phyloP scores from a whole-genome alignment of 2,329 filamentous ascomycete genomes.

The Cercospora canescens region DNA sequence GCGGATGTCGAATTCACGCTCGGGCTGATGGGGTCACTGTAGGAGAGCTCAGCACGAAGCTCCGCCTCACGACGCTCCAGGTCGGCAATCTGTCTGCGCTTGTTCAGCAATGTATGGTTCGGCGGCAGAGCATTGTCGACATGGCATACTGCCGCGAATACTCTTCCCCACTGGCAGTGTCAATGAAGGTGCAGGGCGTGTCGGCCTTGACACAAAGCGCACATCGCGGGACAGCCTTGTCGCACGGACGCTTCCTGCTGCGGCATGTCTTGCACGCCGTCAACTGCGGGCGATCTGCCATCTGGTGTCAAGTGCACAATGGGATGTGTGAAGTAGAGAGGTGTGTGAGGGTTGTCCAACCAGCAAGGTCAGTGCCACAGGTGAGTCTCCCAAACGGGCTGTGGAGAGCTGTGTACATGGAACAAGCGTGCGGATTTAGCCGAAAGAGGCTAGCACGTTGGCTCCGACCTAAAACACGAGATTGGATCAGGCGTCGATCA shows the following conservation, averaged over 20 bases:
- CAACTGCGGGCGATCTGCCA: slow-evolving; percentile 5
- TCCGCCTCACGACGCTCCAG: slow-evolving; percentile 14
- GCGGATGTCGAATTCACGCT: not conserved
- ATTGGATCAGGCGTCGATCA: slow-evolving; percentile 5
- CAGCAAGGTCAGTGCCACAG: not conserved
- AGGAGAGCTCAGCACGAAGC: slow-evolving; percentile 1
- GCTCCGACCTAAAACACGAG: not conserved
- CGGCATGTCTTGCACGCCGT: slow-evolving; percentile 18
- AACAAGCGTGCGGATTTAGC: not conserved
- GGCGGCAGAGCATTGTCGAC: not conserved
- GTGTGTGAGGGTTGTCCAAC: not conserved
- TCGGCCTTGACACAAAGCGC: slow-evolving; percentile 15
- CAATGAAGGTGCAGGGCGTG: slow-evolving; percentile 18
- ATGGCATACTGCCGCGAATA: slow-evolving; percentile 20
- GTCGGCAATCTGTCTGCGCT: slow-evolving; percentile 10
- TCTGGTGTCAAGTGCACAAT: not conserved
- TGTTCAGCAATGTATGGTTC: not conserved
- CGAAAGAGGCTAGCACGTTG: not conserved
- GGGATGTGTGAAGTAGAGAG: not conserved
- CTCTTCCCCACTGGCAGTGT: slow-evolving; percentile 13
- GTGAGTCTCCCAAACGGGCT: not conserved
- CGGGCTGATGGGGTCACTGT: not conserved
- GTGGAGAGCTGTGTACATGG: not conserved
- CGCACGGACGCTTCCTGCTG: slow-evolving; percentile 11
- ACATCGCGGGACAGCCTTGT: slow-evolving; percentile 20